phyloP scores from a whole-genome alignment of 805 yeast genomes.

The Yarrowia alimentaria region DNA sequence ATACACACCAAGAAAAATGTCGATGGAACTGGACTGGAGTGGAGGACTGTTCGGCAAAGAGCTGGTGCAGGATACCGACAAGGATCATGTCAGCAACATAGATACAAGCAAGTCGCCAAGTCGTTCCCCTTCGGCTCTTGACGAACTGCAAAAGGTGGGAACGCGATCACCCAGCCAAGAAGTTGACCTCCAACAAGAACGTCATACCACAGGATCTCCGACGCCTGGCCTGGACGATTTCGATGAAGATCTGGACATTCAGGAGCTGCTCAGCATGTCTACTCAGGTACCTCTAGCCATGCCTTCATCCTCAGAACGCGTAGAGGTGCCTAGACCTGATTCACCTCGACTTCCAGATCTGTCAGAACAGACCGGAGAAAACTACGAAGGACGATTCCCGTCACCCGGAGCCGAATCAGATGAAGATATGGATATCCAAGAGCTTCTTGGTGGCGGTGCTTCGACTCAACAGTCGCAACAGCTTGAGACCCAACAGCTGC shows the following conservation, averaged over 20 bases:
- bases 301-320: too few species aligned
- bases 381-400: neutral
- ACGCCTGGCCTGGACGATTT: neutral
- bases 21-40: conserved; percentile 22
- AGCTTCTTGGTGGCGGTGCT: too few species aligned
- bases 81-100: too few species aligned
- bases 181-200: neutral
- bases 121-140: neutral
- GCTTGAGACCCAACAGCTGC: neutral
- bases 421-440: too few species aligned
- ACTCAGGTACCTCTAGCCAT: too few species aligned
- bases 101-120: neutral
- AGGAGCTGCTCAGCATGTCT: too few species aligned
- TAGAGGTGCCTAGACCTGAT: neutral
- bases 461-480: too few species aligned
- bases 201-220: neutral
- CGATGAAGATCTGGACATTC: too few species aligned
- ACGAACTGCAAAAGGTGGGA: conserved; percentile 8
- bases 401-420: neutral
- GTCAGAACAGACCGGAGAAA: neutral
- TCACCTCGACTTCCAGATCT: neutral
- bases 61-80: too few species aligned
- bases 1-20: too few species aligned
- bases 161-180: neutral
- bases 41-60: conserved; percentile 20